A percentile compares a stretch with the other conserved stretches of the same genome.
Evolutionary conservation across 139 green algal species (phyloP).

Genomic region (Mesotaenium endlicherianum): DNA sequence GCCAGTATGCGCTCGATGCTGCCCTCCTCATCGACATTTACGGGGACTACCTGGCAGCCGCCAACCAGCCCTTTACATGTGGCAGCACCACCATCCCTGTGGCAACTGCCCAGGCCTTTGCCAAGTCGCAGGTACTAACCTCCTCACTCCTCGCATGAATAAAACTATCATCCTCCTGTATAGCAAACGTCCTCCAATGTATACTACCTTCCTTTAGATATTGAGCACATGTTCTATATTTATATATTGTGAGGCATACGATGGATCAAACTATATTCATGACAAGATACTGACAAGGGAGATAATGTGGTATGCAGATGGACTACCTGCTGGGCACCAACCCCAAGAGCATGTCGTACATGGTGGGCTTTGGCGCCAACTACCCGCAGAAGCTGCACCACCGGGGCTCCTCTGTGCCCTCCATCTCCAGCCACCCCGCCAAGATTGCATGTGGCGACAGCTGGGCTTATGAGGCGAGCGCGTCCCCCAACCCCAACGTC

Average conservation of each 20-base stretch:
- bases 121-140: slow-evolving; percentile 18
- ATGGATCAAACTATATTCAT: not conserved
- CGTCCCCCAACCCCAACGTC: slow-evolving; percentile 22
- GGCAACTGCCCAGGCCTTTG: not conserved
- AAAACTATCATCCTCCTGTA: not conserved
- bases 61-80: slow-evolving; percentile 2
- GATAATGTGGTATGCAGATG: slow-evolving; percentile 12
- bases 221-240: not conserved
- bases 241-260: not conserved
- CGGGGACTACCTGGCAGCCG: slow-evolving; percentile 18
- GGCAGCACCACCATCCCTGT: not conserved
- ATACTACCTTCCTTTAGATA: no score
- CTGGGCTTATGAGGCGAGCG: not conserved
- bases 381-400: slow-evolving; percentile 32
- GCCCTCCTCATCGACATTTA: slow-evolving; percentile 33
- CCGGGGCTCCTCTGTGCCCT: slow-evolving; percentile 36
- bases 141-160: not conserved
- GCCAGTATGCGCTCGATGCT: slow-evolving; percentile 21
- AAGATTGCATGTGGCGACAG: not conserved
- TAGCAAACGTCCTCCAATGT: no score
- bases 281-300: not conserved
- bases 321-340: slow-evolving; percentile 45
- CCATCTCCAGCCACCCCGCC: not conserved
- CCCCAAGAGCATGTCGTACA: slow-evolving; percentile 29
- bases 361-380: slow-evolving; percentile 44